phyloP scores from a whole-genome alignment of 768 basidiomycete genomes.

The Hortiboletus campestris region DNA sequence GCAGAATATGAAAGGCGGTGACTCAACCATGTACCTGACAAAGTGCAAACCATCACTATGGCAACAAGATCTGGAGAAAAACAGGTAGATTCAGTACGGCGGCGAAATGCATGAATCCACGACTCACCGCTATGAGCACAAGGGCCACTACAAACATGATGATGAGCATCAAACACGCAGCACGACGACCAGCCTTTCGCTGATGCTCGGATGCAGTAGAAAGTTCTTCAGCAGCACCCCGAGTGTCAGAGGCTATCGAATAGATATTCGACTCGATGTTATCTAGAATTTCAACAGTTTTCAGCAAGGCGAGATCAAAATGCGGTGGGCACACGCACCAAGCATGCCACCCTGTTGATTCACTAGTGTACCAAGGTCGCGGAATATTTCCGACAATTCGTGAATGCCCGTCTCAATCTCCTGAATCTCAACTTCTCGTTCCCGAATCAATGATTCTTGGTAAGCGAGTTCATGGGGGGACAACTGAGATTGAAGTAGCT shows the following conservation, averaged over 20 bases:
- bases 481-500: conserved; percentile 67
- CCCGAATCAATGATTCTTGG: conserved; percentile 80
- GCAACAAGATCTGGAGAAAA: conserved; percentile 22
- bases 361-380: conserved; percentile 92
- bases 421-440: conserved; percentile 91
- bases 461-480: conserved; percentile 92
- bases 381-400: conserved; percentile 94
- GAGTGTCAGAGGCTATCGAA: conserved; percentile 79
- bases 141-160: conserved; percentile 83
- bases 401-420: conserved; percentile 98
- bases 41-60: conserved; percentile 13
- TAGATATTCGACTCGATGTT: conserved; percentile 94
- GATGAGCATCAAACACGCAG: conserved; percentile 86
- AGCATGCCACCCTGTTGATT: conserved; percentile 94
- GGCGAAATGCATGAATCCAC: background rate
- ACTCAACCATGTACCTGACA: conserved; percentile 1
- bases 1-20: background rate
- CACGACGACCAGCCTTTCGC: conserved; percentile 86
- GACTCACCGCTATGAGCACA: conserved; percentile 87
- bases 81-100: background rate
- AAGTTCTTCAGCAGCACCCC: conserved; percentile 82
- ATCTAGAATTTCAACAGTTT: conserved; percentile 46
- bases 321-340: conserved; percentile 50
- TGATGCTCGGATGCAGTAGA: conserved; percentile 91
- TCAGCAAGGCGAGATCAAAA: background rate